Evolutionary conservation across 768 basidiomycete species (phyloP).

Genomic region (Daedaleopsis sinensis): DNA sequence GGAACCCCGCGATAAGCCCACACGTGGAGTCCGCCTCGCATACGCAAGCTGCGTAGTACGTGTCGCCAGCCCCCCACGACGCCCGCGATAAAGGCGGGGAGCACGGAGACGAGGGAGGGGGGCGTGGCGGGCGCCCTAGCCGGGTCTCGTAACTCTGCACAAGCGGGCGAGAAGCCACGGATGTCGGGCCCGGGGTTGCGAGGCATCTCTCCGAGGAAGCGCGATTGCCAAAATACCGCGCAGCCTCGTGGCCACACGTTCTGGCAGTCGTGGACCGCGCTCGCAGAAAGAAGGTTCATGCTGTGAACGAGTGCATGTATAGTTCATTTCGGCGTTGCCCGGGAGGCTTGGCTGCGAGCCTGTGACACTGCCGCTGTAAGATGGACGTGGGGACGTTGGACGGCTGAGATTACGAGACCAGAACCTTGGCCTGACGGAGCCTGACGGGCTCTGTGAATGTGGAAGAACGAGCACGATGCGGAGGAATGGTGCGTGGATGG

Average conservation of each 20-base stretch:
- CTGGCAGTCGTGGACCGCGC: background rate
- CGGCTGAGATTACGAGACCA: background rate
- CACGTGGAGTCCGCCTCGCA: constrained; percentile 15
- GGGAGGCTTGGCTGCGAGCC: background rate
- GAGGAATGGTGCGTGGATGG: background rate
- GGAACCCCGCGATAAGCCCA: constrained; percentile 18
- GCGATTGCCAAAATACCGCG: constrained; percentile 10
- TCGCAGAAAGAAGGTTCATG: background rate
- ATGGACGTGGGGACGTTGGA: background rate
- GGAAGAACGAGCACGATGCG: background rate
- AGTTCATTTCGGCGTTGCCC: background rate
- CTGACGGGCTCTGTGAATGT: background rate
- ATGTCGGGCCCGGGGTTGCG: constrained; percentile 19
- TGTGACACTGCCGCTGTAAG: background rate
- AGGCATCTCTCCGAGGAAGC: constrained; percentile 6
- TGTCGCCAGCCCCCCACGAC: background rate
- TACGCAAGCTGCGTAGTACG: constrained; percentile 9
- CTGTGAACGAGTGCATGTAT: background rate
- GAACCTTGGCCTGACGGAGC: background rate
- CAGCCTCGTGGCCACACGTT: constrained; percentile 1
- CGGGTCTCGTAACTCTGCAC: background rate
- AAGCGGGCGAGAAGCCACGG: constrained; percentile 5
- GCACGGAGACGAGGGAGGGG: background rate
- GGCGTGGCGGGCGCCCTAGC: background rate
- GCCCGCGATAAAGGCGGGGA: background rate